Conservation (phyloP, 1,284 basidiomycete genomes). For the Cutaneotrichosporon cyanovorans region DNA sequence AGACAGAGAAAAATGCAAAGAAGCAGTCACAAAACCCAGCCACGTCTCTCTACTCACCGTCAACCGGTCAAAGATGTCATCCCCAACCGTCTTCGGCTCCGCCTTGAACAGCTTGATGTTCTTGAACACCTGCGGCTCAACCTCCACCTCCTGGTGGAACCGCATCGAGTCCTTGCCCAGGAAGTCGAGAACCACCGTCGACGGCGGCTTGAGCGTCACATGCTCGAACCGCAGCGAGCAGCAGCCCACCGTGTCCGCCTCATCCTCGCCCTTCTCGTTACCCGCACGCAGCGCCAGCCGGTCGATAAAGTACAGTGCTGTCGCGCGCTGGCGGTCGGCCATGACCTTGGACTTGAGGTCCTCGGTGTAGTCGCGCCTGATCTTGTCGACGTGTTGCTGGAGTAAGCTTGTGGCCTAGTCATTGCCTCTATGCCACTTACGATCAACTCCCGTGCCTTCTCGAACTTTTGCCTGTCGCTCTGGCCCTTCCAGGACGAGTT, state of each 20-base stretch:
- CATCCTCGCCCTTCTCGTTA: slow-evolving; percentile 96
- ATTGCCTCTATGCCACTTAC: slow-evolving; percentile 47
- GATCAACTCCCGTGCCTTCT: slow-evolving; percentile 91
- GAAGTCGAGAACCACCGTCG: slow-evolving; percentile 83
- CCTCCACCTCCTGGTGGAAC: slow-evolving; percentile 81
- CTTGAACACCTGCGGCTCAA: slow-evolving; percentile 82
- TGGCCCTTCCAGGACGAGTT: slow-evolving; percentile 92
- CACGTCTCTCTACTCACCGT: slow-evolving; percentile 54
- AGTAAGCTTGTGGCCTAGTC: too few species aligned
- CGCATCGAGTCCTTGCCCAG: slow-evolving; percentile 96
- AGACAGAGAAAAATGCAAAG: too few species aligned
- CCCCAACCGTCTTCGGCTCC: slow-evolving; percentile 76
- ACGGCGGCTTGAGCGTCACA: slow-evolving; percentile 78
- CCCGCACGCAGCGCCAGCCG: slow-evolving; percentile 88
- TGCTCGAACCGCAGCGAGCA: slow-evolving; percentile 93
- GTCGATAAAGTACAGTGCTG: slow-evolving; percentile 96
- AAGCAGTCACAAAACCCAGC: too few species aligned
- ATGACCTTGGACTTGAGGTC: slow-evolving; percentile 83
- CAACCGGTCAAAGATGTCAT: slow-evolving; percentile 88
- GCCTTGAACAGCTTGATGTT: slow-evolving; percentile 84
- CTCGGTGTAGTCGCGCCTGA: slow-evolving; percentile 74
- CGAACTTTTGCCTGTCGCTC: slow-evolving; percentile 91
- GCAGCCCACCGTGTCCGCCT: slow-evolving; percentile 95
- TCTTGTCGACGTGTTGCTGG: slow-evolving; percentile 79
- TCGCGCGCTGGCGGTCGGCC: slow-evolving; percentile 86